These are phyloP conservation scores for Pseudogymnoascus sp. DNA, from an alignment of 2,329 filamentous ascomycete genomes.

Conservation along the genomic window DNA sequence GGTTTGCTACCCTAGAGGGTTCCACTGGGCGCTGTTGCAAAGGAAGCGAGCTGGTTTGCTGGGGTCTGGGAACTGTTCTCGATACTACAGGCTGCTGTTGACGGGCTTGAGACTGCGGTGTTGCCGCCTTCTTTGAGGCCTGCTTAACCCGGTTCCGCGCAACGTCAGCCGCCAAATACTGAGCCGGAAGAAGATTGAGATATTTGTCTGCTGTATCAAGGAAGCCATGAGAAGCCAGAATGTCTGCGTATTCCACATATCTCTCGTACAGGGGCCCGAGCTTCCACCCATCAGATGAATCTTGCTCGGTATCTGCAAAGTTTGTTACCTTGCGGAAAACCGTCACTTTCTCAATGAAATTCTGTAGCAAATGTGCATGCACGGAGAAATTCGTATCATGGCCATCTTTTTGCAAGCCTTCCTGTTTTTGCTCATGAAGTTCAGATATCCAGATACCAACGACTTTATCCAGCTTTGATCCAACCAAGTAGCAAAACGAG, in stretches of 20 bases:
- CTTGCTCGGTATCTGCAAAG: conserved; percentile 71
- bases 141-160: conserved; percentile 77
- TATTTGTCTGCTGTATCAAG: conserved; percentile 83
- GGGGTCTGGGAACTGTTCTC: conserved; percentile 34
- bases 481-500: conserved; percentile 91
- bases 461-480: conserved; percentile 95
- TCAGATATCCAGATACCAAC: conserved; percentile 89
- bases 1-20: conserved; percentile 27
- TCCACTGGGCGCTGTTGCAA: conserved; percentile 33
- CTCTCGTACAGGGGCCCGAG: conserved; percentile 81
- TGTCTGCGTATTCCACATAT: conserved; percentile 94
- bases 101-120: conserved; percentile 30
- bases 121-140: conserved; percentile 59
- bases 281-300: conserved; percentile 74
- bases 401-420: conserved; percentile 57
- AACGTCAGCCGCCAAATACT: conserved; percentile 79
- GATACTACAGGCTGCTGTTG: conserved; percentile 28
- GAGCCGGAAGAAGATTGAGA: conserved; percentile 71
- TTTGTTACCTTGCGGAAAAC: conserved; percentile 91
- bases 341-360: conserved; percentile 96
- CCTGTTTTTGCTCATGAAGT: conserved; percentile 73
- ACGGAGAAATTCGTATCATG: conserved; percentile 82
- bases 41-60: conserved; percentile 37
- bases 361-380: conserved; percentile 78
- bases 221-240: conserved; percentile 83